Evolutionary conservation across 495 filamentous ascomycete species (phyloP), one percentile per base, ranked within the genome.

Genomic region (Aspergillus kassunensis): DNA sequence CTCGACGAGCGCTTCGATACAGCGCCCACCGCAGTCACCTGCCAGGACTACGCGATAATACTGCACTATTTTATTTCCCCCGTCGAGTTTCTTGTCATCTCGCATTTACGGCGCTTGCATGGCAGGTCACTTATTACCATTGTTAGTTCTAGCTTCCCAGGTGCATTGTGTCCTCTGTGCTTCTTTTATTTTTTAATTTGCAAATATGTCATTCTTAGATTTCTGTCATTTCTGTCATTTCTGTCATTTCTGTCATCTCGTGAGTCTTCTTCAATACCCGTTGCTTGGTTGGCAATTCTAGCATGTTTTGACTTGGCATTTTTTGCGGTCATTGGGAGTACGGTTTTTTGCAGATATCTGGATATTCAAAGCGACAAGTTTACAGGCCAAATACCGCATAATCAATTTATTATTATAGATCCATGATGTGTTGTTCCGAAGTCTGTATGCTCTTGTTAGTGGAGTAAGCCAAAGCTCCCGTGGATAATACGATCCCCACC

Each of bases 11-110:
- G 16, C 45, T 33, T 47, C 52, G 9, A 47, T 61, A 44, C 56
- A 60, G 34, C 62, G 53, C n/a, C 35, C 60, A 27, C 52, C 59
- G 6, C 56, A 53, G 37, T 58, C 60, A 7, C 50, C 62, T 10
- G 61, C 62, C 9, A 53, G 62, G 6, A 44, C 60, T 18, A 57
- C 62, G 21, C 58, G 63, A 47, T 68, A 49, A 27, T 45, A 13
- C 7, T 49, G 34, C 8, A n/a, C n/a, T n/a, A n/a, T n/a, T n/a
- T n/a, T n/a, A n/a, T n/a, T n/a, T n/a, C n/a, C n/a, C n/a, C n/a
- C n/a, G n/a, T n/a, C n/a, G n/a, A n/a, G 43, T 47, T 41, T 15
- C 30, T 21, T 3, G 2, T 21, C 42, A 45, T 23, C 23, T 45
- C 36, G 55, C 55, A 57, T 57, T 57, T 57, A 39, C 42, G 49